A percentile compares a stretch with the other conserved stretches of the same genome.
phyloP scores from a whole-genome alignment of 352 stramenopile species.

The Pythium monospermum region DNA sequence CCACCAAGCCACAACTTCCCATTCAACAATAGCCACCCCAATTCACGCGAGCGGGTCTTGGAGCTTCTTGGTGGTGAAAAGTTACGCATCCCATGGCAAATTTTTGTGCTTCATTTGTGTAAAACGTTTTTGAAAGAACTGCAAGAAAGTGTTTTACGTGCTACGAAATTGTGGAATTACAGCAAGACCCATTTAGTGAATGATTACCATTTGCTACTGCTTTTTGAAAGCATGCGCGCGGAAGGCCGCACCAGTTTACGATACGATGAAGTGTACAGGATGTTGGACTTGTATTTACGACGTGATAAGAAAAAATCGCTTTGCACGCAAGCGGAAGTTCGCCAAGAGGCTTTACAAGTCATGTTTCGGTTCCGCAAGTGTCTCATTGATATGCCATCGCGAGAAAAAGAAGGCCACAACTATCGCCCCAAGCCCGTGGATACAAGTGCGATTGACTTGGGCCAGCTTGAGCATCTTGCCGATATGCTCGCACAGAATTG shows the following conservation, averaged over 20 bases:
- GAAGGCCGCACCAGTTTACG: conserved; percentile 71
- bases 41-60: conserved; percentile 59
- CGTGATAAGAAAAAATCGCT: conserved; percentile 70
- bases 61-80: conserved; percentile 84
- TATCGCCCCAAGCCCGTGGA: conserved; percentile 84
- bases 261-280: conserved; percentile 81
- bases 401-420: conserved; percentile 86
- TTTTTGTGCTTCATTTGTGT: conserved; percentile 69
- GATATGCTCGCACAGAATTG: conserved; percentile 81
- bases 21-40: conserved; percentile 8
- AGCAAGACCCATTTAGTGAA: conserved; percentile 71
- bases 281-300: conserved; percentile 79
- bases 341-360: conserved; percentile 71
- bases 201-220: conserved; percentile 76
- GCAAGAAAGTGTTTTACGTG: conserved; percentile 59
- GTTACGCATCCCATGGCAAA: conserved; percentile 66
- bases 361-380: conserved; percentile 88
- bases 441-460: conserved; percentile 64
- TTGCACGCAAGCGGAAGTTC: conserved; percentile 69
- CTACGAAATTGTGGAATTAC: conserved; percentile 82
- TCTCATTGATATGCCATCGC: conserved; percentile 85
- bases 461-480: conserved; percentile 62
- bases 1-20: background rate
- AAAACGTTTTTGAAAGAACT: conserved; percentile 71
- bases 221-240: conserved; percentile 72